A percentile compares a stretch with the other conserved stretches of the same genome.
These are phyloP conservation scores for Candida easanensis DNA, from an alignment of 805 yeast genomes.

Conservation along the genomic window DNA sequence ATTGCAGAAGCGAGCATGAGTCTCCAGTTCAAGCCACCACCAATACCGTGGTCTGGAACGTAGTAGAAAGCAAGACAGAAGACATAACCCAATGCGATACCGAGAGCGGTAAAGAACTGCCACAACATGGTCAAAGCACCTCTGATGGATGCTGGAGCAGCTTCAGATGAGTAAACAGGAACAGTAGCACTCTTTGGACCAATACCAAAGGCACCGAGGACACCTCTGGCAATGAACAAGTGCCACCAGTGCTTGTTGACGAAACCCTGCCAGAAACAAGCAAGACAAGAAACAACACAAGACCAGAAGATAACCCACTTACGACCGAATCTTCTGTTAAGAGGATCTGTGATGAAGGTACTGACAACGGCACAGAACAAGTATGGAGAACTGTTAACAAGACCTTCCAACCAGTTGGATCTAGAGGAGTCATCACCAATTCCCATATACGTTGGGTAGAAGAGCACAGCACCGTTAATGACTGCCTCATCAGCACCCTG, in stretches of 20 bases:
- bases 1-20: constrained; percentile 67
- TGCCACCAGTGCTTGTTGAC: constrained; percentile 58
- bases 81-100: constrained; percentile 70
- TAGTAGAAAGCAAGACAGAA: constrained; percentile 60
- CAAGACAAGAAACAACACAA: constrained; percentile 54
- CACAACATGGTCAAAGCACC: constrained; percentile 72
- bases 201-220: constrained; percentile 59
- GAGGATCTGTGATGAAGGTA: constrained; percentile 62
- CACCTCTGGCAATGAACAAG: constrained; percentile 61
- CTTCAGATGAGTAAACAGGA: constrained; percentile 68
- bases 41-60: constrained; percentile 37
- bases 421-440: constrained; percentile 43
- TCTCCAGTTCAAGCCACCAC: constrained; percentile 59
- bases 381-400: constrained; percentile 70
- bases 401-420: constrained; percentile 57
- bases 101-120: constrained; percentile 75
- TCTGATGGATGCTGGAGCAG: constrained; percentile 58
- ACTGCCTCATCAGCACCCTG: constrained; percentile 83
- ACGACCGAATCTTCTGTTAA: constrained; percentile 57
- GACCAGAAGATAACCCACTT: constrained; percentile 65
- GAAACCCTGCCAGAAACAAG: constrained; percentile 72
- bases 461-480: constrained; percentile 67
- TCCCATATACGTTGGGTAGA: constrained; percentile 56
- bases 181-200: constrained; percentile 79
- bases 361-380: constrained; percentile 58